A percentile compares a stretch with the other conserved stretches of the same genome.
Conservation (phyloP, 805 yeast species). For the Saturnispora ahearnii region DNA sequence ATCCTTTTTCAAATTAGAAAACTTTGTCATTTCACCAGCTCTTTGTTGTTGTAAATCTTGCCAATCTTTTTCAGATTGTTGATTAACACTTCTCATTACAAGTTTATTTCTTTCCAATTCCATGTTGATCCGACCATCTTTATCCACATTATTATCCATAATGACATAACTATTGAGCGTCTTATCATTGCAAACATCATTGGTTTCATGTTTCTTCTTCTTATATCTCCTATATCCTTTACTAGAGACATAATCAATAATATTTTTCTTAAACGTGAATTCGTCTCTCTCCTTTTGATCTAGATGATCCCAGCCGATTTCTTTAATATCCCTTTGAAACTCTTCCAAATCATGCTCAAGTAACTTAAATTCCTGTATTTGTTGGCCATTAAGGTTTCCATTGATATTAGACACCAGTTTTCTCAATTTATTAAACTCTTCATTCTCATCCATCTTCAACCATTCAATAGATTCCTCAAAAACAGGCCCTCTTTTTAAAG, state of each 20-base stretch:
- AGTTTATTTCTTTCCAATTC: slow-evolving; percentile 14
- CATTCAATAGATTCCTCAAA: not conserved
- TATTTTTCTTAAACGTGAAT: slow-evolving; percentile 40
- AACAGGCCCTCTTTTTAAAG: not conserved
- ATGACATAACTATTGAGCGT: slow-evolving; percentile 17
- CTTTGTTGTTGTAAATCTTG: slow-evolving; percentile 42
- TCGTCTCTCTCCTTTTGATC: slow-evolving; percentile 43
- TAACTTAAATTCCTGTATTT: slow-evolving; percentile 35
- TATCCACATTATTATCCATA: not conserved
- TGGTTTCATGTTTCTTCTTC: not conserved
- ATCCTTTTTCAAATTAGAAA: slow-evolving; percentile 11
- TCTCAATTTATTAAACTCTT: slow-evolving; percentile 29
- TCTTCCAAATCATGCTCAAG: slow-evolving; percentile 40
- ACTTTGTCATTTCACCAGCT: slow-evolving; percentile 26
- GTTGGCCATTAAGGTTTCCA: slow-evolving; percentile 40
- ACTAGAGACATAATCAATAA: slow-evolving; percentile 36
- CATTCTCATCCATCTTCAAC: slow-evolving; percentile 7
- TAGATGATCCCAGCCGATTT: slow-evolving; percentile 47
- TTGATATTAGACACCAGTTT: slow-evolving; percentile 24
- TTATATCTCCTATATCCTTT: slow-evolving; percentile 14
- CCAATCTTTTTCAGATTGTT: slow-evolving; percentile 32
- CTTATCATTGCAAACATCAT: slow-evolving; percentile 21
- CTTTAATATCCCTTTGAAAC: slow-evolving; percentile 39
- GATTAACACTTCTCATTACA: slow-evolving; percentile 20
- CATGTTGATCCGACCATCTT: not conserved